Evolutionary conservation across 106 monocot species (phyloP).

Genomic region (Dendrobium nobile): DNA sequence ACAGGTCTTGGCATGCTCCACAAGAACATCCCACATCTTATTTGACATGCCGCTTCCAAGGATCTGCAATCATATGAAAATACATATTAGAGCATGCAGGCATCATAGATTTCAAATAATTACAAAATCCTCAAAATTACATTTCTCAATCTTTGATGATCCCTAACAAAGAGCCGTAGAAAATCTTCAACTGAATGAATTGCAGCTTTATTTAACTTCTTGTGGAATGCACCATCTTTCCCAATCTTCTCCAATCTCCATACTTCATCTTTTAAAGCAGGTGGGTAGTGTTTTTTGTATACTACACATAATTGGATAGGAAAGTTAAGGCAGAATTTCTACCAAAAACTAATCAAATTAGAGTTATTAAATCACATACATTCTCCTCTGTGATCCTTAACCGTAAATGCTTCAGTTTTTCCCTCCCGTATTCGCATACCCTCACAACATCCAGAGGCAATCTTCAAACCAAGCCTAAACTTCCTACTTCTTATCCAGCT

Average conservation of each 20-base stretch:
- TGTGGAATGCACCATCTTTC: slow-evolving; percentile 95
- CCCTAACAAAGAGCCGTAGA: slow-evolving; percentile 69
- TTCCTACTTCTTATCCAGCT: slow-evolving; percentile 75
- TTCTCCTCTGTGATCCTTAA: slow-evolving; percentile 78
- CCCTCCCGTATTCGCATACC: slow-evolving; percentile 60
- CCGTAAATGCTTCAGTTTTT: slow-evolving; percentile 87
- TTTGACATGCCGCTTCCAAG: slow-evolving; percentile 95
- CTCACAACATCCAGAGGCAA: slow-evolving; percentile 51
- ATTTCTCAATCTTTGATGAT: slow-evolving; percentile 59
- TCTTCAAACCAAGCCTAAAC: slow-evolving; percentile 62
- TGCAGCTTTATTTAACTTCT: slow-evolving; percentile 59
- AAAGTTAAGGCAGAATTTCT: not conserved
- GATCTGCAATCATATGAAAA: slow-evolving; percentile 38
- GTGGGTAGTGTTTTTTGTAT: slow-evolving; percentile 99
- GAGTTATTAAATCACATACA: slow-evolving; percentile 25
- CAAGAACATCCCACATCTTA: slow-evolving; percentile 93
- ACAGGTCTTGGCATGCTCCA: slow-evolving; percentile 93
- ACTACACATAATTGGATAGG: slow-evolving; percentile 34
- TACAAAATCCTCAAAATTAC: slow-evolving; percentile 28
- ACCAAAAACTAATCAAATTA: slow-evolving; percentile 1
- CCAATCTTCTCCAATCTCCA: slow-evolving; percentile 99
- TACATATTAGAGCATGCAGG: not conserved
- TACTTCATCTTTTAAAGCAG: slow-evolving; percentile 83
- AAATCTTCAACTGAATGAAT: slow-evolving; percentile 83
- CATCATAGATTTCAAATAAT: not conserved